These are phyloP conservation scores for Lachancea sp. DNA, from an alignment of 805 yeast species.

Conservation along the genomic window DNA sequence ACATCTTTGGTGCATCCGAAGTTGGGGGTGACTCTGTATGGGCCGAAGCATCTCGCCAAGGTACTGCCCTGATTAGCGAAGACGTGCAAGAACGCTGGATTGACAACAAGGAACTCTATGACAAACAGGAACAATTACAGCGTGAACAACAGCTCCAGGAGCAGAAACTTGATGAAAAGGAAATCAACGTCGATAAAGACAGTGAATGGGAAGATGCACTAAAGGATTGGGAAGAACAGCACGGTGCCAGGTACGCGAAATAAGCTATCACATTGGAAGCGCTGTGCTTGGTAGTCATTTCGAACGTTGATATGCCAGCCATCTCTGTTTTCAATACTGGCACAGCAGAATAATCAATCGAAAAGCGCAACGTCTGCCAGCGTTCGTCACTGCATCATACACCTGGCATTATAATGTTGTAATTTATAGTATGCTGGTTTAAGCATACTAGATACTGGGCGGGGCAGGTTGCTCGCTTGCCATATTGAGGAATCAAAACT, in stretches of 20 bases:
- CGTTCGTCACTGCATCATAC: no score
- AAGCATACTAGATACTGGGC: background rate
- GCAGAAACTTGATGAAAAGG: conserved; percentile 36
- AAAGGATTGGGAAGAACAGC: conserved; percentile 49
- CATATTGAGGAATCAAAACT: background rate
- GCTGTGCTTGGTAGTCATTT: background rate
- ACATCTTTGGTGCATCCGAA: conserved; percentile 86
- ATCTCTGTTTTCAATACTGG: background rate
- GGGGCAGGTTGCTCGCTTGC: no score
- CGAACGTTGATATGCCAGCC: conserved; percentile 2
- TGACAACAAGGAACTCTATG: conserved; percentile 73
- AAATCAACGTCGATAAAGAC: conserved; percentile 53
- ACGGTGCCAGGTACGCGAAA: conserved; percentile 28
- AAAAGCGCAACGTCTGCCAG: background rate
- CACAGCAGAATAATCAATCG: background rate
- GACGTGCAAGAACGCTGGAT: conserved; percentile 96
- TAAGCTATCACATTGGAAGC: conserved; percentile 9
- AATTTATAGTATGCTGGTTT: background rate
- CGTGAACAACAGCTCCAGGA: conserved; percentile 39
- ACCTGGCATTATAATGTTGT: no score
- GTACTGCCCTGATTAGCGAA: conserved; percentile 45
- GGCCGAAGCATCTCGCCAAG: conserved; percentile 91
- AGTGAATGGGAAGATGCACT: conserved; percentile 67
- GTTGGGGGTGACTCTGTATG: conserved; percentile 96
- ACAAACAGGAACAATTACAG: conserved; percentile 49